Base-by-base conservation (phyloP, 1,284 basidiomycete species). In the Tetrapyrgos nigripes region DNA sequence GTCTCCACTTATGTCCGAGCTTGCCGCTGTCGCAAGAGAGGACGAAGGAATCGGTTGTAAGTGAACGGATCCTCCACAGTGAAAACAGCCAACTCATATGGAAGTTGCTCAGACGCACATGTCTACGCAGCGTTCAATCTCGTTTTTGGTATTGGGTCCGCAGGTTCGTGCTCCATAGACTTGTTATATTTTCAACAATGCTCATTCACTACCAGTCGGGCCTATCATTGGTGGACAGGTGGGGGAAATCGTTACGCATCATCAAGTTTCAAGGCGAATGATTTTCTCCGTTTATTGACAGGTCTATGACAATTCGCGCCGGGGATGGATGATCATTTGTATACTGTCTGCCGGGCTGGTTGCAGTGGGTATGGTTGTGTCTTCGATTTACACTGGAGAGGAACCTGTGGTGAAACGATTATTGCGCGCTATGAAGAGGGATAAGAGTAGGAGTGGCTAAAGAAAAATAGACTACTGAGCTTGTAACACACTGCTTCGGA, bases 161-260 rank as follows among this genome's bases (percentile, higher is more conserved):
- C 83, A 51, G 65, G 78, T 79, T 57, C 62, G 85, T 46, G 23
- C 14, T 53, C 19, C 37, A 28, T 26, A n/a, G 29, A 13, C 17
- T 52, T 14, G 10, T n/a, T 6, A 40, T 17, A 17, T 11, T 17
- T 40, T 17, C 4, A 33, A 8, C 31, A 40, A 40, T 40, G 37
- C 17, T 40, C 37, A 60, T 67, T 29, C 26, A 27, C 57, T 45
- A 49, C 56, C 57, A 89, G 88, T 88, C 58, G 89, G 89, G 0
- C 89, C 89, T 21, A 71, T 91, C 29, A 73, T 89, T 40, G 86
- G 87, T 44, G 88, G 89, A 55, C 86, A 90, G 77, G 87, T 84
- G 66, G 63, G 66, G 56, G 59, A 40, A 43, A 24, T 26, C 14
- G 19, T 23, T 28, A 52, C 49, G 58, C 28, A 37, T 35, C 21